Base-by-base conservation (phyloP, 1,284 basidiomycete species). In the Boletus calvinii region DNA sequence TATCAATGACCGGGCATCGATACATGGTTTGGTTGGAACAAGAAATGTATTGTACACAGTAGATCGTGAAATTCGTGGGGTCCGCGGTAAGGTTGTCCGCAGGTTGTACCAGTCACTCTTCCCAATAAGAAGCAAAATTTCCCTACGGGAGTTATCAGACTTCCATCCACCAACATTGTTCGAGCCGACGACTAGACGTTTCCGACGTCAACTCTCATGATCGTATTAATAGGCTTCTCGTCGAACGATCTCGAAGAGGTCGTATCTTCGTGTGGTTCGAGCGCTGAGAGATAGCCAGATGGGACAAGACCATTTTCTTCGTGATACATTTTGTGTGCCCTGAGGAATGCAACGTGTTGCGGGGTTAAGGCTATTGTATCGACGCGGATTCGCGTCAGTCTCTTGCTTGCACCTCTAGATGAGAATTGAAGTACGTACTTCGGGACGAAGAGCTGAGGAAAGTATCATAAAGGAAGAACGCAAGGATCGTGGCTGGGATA, bases 401-500 rank as follows among this genome's bases (percentile, higher is more conserved):
- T 41, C 54, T 44, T 9, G 37, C 31, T 32, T 45, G 48, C 20
- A 32, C 34, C 22, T 51, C 51, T 15, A 1, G 24, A 3, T 8
- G 22, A 52, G 53, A 53, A 60, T 13, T 8, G 7, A 31, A 37
- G 34, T 5, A 69, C 69, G 31, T 53, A 71, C 66, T 59, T 20
- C 68, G 55, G 10, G 58, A 59, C 15, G 59, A 50, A 51, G 69
- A 70, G 17, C 57, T 31, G 13, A 87, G 65, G 61, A 85, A 70
- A 12, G 77, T 54, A 57, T 84, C 80, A 55, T 87, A 84, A 29
- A 83, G 50, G 37, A 72, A 52, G 20, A 72, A 77, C 9, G 74
- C 80, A 32, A 82, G 60, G 17, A 84, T 44, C 13, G 76, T 86
- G 1, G 83, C 79, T 3, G 80, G 81, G 47, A 87, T 83, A 61